A percentile compares a stretch with the other conserved stretches of the same genome.
Evolutionary conservation across 2,329 filamentous ascomycete genomes (phyloP).

Genomic region (Thermochaetoides dissita): DNA sequence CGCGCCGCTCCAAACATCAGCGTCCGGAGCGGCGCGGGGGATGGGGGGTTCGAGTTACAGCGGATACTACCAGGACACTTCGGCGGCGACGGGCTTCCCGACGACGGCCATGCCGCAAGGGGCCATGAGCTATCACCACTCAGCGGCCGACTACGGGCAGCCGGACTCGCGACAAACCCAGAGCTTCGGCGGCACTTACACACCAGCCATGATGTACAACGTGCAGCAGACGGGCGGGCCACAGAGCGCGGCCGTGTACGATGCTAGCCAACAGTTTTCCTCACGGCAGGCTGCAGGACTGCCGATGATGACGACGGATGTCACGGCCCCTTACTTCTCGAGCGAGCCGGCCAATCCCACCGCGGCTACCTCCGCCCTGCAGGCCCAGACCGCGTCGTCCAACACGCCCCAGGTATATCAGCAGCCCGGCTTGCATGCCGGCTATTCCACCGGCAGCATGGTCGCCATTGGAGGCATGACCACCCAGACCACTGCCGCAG

Average conservation of each 20-base stretch:
- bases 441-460: slow-evolving; percentile 33
- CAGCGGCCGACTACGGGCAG: slow-evolving; percentile 44
- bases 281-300: slow-evolving; percentile 62
- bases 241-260: slow-evolving; percentile 52
- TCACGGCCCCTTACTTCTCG: slow-evolving; percentile 64
- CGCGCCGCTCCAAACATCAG: slow-evolving; percentile 34
- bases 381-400: slow-evolving; percentile 33
- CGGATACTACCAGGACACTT: slow-evolving; percentile 44
- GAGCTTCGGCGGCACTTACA: slow-evolving; percentile 41
- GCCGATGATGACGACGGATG: slow-evolving; percentile 54
- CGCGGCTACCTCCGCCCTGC: slow-evolving; percentile 36
- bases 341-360: slow-evolving; percentile 50
- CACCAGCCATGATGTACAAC: slow-evolving; percentile 63
- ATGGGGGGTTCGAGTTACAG: slow-evolving; percentile 44
- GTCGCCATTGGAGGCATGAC: slow-evolving; percentile 31
- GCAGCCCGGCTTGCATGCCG: slow-evolving; percentile 38
- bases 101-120: slow-evolving; percentile 40
- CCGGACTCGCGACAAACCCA: slow-evolving; percentile 41
- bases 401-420: slow-evolving; percentile 49
- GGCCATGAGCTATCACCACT: slow-evolving; percentile 42
- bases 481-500: slow-evolving; percentile 24
- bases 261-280: slow-evolving; percentile 61
- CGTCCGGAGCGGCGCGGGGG: slow-evolving; percentile 28
- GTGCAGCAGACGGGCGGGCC: slow-evolving; percentile 46
- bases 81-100: slow-evolving; percentile 33